A percentile compares a stretch with the other conserved stretches of the same genome.
Evolutionary conservation across 2,329 filamentous ascomycete genomes (phyloP).

Genomic region (Cladophialophora yegresii): DNA sequence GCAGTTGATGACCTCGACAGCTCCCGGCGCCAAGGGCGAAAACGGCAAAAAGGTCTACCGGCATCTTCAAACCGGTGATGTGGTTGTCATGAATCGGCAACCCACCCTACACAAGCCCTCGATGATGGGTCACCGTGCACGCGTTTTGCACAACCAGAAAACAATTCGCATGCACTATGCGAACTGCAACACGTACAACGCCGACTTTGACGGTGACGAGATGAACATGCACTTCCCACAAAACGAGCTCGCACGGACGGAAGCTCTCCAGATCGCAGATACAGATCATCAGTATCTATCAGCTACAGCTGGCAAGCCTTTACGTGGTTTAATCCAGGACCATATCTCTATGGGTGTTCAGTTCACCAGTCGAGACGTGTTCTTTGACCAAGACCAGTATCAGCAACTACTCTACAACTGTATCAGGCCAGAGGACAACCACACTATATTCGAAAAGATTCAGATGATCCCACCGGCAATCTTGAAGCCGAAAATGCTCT

Average conservation of each 20-base stretch:
- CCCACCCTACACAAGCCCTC: slow-evolving; percentile 97
- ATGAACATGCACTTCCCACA: slow-evolving; percentile 99
- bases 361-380: slow-evolving; percentile 86
- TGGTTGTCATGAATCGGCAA: slow-evolving; percentile 98
- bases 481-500: slow-evolving; percentile 75
- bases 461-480: slow-evolving; percentile 78
- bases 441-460: slow-evolving; percentile 80
- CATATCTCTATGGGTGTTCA: slow-evolving; percentile 93
- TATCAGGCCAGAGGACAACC: slow-evolving; percentile 83
- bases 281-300: slow-evolving; percentile 97
- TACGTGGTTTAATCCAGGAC: slow-evolving; percentile 96
- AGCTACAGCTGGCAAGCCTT: slow-evolving; percentile 86
- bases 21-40: slow-evolving; percentile 69
- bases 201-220: slow-evolving; percentile 98
- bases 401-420: slow-evolving; percentile 92
- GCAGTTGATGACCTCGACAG: slow-evolving; percentile 83
- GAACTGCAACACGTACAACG: slow-evolving; percentile 99
- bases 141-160: slow-evolving; percentile 90
- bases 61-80: slow-evolving; percentile 93
- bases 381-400: slow-evolving; percentile 85
- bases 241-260: slow-evolving; percentile 88
- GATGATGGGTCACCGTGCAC: slow-evolving; percentile 95
- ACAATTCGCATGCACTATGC: slow-evolving; percentile 99
- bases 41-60: slow-evolving; percentile 95
- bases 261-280: slow-evolving; percentile 90